Conservation (phyloP, 2,329 filamentous ascomycete species). For the Calonectria leucothoes region DNA sequence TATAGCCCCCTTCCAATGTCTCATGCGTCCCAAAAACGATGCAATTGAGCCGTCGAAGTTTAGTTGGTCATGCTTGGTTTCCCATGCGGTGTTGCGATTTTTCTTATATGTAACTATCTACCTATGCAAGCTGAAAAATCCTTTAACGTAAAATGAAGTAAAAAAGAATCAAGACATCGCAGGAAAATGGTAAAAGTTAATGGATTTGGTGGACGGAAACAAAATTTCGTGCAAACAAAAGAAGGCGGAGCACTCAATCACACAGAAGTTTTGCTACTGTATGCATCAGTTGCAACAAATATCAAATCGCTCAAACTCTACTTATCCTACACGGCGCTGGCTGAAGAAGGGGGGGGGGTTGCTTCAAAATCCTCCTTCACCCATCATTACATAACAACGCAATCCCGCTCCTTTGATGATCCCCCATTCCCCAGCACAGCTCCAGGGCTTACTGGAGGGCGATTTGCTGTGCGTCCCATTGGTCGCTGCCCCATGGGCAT, state of each 20-base stretch:
- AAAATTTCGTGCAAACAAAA: neutral
- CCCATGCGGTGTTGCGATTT: neutral
- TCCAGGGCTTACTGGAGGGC: constrained; percentile 36
- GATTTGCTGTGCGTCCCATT: constrained; percentile 29
- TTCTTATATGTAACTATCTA: too few relatives aligned
- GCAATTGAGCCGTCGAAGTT: neutral
- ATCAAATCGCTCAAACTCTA: neutral
- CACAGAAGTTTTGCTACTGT: neutral
- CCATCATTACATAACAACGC: constrained; percentile 58
- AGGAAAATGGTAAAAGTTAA: neutral
- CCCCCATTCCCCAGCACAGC: constrained; percentile 32
- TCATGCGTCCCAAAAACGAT: neutral
- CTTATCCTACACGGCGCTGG: constrained; percentile 5
- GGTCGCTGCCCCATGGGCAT: constrained; percentile 32
- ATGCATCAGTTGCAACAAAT: neutral
- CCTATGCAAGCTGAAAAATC: neutral
- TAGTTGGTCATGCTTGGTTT: neutral
- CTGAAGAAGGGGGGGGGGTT: neutral
- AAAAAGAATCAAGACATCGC: neutral
- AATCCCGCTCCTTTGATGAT: constrained; percentile 49
- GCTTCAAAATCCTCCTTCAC: constrained; percentile 15
- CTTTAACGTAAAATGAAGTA: too few relatives aligned
- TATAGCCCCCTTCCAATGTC: neutral
- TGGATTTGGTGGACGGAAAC: neutral
- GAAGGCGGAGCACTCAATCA: neutral